These are phyloP conservation scores for Agrocybe pediades DNA, from an alignment of 768 basidiomycete genomes.

Conservation along the genomic window DNA sequence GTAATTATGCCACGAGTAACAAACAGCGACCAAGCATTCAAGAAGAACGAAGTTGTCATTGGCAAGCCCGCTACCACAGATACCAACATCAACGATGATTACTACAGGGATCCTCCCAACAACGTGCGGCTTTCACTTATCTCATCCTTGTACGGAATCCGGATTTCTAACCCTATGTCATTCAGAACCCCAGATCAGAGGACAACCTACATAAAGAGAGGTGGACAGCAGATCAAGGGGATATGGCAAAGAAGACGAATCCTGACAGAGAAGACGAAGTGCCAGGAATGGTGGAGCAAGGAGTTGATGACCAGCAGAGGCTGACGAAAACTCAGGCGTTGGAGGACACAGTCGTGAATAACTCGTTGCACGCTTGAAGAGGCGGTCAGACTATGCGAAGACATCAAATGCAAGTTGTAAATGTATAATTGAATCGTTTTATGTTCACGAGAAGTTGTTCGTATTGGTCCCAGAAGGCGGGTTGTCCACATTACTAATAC, in stretches of 20 bases:
- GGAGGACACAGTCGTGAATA: neutral
- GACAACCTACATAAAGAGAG: neutral
- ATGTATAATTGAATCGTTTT: too few species aligned
- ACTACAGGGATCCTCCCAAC: slow-evolving; percentile 17
- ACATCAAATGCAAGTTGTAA: too few species aligned
- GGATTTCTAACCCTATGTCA: too few species aligned
- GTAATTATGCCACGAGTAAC: slow-evolving; percentile 20
- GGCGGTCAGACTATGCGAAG: too few species aligned
- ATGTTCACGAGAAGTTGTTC: too few species aligned
- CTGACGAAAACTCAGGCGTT: neutral
- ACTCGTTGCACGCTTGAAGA: neutral
- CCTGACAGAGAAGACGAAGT: neutral
- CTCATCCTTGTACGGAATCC: too few species aligned
- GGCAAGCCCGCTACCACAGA: slow-evolving; percentile 18
- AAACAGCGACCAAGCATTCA: slow-evolving; percentile 22
- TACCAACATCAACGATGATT: slow-evolving; percentile 24
- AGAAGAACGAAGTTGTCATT: slow-evolving; percentile 22
- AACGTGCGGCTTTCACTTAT: slow-evolving; percentile 11
- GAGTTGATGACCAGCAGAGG: neutral
- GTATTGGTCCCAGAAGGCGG: too few species aligned
- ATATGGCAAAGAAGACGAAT: neutral
- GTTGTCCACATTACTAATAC: too few species aligned
- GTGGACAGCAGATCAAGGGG: neutral
- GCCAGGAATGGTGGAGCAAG: neutral
- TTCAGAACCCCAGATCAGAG: neutral